These are phyloP conservation scores for Aspergillus pseudoterreus DNA, from an alignment of 2,329 filamentous ascomycete genomes.

Conservation along the genomic window DNA sequence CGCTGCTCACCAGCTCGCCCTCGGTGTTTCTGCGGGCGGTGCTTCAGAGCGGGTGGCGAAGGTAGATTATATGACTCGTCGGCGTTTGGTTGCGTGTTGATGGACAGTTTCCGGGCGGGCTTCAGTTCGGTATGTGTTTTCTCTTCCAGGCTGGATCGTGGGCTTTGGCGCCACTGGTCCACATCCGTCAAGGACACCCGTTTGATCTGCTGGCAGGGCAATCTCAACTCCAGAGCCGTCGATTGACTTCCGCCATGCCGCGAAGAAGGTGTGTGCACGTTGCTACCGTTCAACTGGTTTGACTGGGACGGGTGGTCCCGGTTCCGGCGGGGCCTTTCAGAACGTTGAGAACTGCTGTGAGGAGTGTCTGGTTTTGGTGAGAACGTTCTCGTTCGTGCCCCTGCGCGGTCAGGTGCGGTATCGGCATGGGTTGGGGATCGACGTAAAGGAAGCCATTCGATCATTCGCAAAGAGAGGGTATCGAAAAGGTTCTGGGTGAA, in stretches of 20 bases:
- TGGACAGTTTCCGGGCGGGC: conserved; percentile 26
- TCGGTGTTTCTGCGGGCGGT: conserved; percentile 38
- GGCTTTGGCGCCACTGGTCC: conserved; percentile 33
- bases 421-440: conserved; percentile 23
- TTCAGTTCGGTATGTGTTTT: conserved; percentile 29
- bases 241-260: conserved; percentile 21
- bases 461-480: conserved; percentile 42
- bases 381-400: conserved; percentile 2
- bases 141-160: conserved; percentile 30
- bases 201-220: conserved; percentile 38
- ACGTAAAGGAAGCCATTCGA: conserved; percentile 45
- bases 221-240: conserved; percentile 35
- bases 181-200: conserved; percentile 37
- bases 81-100: conserved; percentile 26
- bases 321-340: conserved; percentile 9
- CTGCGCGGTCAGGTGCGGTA: conserved; percentile 8
- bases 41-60: conserved; percentile 39
- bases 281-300: conserved; percentile 3
- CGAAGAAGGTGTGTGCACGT: conserved; percentile 29
- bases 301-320: conserved; percentile 8
- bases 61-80: conserved; percentile 27
- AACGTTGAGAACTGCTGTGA: conserved; percentile 6
- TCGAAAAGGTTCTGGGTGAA: conserved; percentile 59
- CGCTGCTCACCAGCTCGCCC: conserved; percentile 24
- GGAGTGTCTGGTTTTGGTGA: conserved; percentile 12